Percentiles rank a stretch among this genome's conserved stretches.
Evolutionary conservation across 176 grass and related monocot species (phyloP).

Genomic region (Aegilops sharonensis): DNA sequence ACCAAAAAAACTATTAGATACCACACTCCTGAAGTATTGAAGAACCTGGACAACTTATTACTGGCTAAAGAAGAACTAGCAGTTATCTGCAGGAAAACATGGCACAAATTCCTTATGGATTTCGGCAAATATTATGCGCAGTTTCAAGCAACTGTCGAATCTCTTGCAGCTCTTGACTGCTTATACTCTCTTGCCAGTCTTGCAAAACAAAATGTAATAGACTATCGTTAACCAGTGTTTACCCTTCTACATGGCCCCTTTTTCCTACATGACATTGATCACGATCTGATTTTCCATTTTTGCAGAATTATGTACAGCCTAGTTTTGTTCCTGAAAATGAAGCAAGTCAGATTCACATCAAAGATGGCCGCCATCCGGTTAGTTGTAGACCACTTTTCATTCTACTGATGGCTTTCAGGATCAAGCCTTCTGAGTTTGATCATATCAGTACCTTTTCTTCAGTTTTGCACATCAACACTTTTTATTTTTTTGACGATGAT

Average conservation of each 20-base stretch:
- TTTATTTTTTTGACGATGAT: neutral
- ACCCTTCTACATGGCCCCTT: neutral
- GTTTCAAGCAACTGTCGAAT: constrained; percentile 76
- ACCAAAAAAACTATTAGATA: constrained; percentile 82
- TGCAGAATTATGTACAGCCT: constrained; percentile 81
- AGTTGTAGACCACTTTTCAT: constrained; percentile 30
- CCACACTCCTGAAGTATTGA: constrained; percentile 77
- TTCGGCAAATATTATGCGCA: constrained; percentile 75
- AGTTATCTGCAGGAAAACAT: constrained; percentile 70
- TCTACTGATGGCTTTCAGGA: constrained; percentile 10
- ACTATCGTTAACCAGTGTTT: neutral
- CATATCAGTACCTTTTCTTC: neutral
- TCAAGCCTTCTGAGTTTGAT: neutral
- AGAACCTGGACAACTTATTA: constrained; percentile 66
- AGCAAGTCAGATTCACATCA: constrained; percentile 83
- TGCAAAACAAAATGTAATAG: constrained; percentile 75
- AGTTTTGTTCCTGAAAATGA: constrained; percentile 66
- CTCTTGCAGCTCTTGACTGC: constrained; percentile 86
- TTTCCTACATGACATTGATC: neutral
- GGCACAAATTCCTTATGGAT: constrained; percentile 70
- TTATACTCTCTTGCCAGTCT: constrained; percentile 72
- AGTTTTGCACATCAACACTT: neutral
- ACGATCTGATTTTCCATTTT: constrained; percentile 19
- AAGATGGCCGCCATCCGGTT: constrained; percentile 84
- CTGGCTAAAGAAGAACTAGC: constrained; percentile 82